These are phyloP conservation scores for Solanum etuberosum DNA, from an alignment of 257 asterid species.

Conservation along the genomic window DNA sequence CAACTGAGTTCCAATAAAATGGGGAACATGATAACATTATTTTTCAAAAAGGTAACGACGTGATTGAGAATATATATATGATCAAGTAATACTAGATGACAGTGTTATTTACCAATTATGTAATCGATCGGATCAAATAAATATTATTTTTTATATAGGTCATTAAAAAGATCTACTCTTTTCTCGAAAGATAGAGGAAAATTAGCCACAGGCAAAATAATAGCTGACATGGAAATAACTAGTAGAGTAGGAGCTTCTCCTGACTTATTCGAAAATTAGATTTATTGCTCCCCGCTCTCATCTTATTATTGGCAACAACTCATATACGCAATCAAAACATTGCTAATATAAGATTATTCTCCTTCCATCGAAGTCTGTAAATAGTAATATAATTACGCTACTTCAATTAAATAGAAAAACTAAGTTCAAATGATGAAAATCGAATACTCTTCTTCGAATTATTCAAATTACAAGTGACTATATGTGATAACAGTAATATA, in stretches of 20 bases:
- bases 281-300: no score
- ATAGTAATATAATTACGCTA: no score
- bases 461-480: no score
- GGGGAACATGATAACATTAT: background rate
- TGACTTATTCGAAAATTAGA: background rate
- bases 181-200: background rate
- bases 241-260: background rate
- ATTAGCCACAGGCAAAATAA: background rate
- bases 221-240: rapidly evolving
- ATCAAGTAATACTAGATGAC: background rate
- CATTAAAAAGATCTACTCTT: background rate
- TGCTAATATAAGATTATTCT: background rate
- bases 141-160: background rate
- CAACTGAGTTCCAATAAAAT: background rate
- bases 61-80: background rate
- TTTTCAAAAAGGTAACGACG: background rate
- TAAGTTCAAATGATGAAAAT: no score
- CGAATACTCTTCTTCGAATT: no score
- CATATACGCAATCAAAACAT: background rate
- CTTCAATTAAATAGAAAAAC: no score
- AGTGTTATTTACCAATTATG: background rate
- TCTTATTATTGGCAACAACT: no score
- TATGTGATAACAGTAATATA: no score
- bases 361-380: background rate
- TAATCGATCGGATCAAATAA: background rate